Base-by-base conservation (phyloP, 2,329 filamentous ascomycete genomes). In the Fusarium phyllophilum region DNA sequence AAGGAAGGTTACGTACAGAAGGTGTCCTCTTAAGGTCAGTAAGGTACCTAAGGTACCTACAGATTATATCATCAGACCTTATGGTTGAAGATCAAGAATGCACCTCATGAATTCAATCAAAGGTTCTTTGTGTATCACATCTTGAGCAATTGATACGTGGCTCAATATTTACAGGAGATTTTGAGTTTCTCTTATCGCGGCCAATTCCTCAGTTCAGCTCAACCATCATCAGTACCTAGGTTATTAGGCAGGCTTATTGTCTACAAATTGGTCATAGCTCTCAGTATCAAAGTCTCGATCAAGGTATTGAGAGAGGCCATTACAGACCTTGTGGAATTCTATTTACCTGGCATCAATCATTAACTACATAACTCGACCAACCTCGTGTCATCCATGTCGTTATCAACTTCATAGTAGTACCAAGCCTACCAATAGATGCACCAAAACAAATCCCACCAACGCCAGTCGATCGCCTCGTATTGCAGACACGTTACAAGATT, bases 271-370 rank as follows among this genome's bases (percentile, higher is more conserved):
- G 22, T n/a, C 36, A 55, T 26, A 38, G 14, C n/a, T 51, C 48
- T n/a, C 17, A 24, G 34, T 22, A 14, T 31, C 36, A 55, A 55
- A n/a, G 36, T 29, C 34, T 52, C 36, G 22, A 22, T 29, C 8
- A n/a, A 48, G 45, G 45, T 31, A n/a, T 41, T 55, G 34, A 55
- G 24, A 42, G 20, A 31, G 51, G 22, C 26, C 26, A 22, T 29
- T 13, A n/a, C 36, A 42, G 20, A 22, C 36, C 51, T 31, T 14
- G 34, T 17, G 26, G 26, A 29, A 39, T 41, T 55, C 36, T 31
- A 66, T 56, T 65, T n/a, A 61, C 31, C 60, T 48, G 62, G 44
- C 38, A 49, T 48, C 59, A 72, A 55, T 72, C 56, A 58, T 70
- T 39, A 62, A 29, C 48, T 66, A 66, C 56, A 48, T 54, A 49